Evolutionary conservation across 768 basidiomycete species (phyloP), one percentile per base, ranked within the genome.

Genomic region (Trametes cingulata): DNA sequence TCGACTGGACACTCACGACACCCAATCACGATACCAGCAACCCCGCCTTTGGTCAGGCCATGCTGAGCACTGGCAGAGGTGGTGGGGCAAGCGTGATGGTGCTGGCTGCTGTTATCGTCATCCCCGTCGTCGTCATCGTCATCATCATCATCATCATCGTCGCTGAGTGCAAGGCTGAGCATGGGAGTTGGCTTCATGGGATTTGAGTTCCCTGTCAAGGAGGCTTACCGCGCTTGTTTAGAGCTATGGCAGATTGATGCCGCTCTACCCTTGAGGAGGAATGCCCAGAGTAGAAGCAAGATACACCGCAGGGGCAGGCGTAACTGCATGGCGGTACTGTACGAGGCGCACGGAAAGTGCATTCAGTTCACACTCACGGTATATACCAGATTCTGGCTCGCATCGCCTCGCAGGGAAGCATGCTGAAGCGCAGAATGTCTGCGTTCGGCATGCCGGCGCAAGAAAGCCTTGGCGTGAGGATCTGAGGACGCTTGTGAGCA

Each of bases 11-110:
- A 64, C 72, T 57, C 52, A 72, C 72, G 22, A 27, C 65, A 57
- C 2, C 67, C 70, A 27, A 73, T 59, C 5, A 67, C 67, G 7
- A 73, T 67, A 5, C 71, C 72, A 37, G 68, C 68, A 6, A 71
- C 58, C 2, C 62, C 64, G 29, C 65, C 66, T 40, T 49, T 60
- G 43, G 51, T 60, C 1, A 67, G 15, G 1, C 56, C 37, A 19
- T 43, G 46, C 20, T 27, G 46, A 9, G 52, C 33, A 37, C 27
- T 24, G n/a, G n/a, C n/a, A n/a, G n/a, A n/a, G n/a, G 13, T 36
- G 14, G 50, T 52, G 35, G 52, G 40, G 22, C 41, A 35, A 41
- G 42, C 54, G 8, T 40, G 27, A 24, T 22, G 53, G 19, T 56
- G 60, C 17, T 62, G 58, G n/a, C 24, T 43, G 35, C 42, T 45